Base-by-base conservation (phyloP, 495 filamentous ascomycete genomes). In the Aspergillus hancockii region DNA sequence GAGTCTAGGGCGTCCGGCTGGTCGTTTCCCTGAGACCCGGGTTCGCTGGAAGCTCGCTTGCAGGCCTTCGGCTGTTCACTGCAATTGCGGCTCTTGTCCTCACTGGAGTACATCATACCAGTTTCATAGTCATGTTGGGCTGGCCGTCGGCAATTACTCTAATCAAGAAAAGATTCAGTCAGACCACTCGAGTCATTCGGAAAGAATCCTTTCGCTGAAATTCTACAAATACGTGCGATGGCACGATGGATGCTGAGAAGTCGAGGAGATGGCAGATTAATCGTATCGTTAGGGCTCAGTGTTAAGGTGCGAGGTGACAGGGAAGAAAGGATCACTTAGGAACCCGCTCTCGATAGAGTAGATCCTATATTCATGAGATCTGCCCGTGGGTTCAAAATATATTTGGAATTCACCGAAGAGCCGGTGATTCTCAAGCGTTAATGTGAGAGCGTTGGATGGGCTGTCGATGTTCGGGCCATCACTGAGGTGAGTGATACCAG, bases 221-320 rank as follows among this genome's bases (percentile, higher is more conserved):
- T n/a, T n/a, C n/a, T n/a, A n/a, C n/a, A n/a, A 47, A 76, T 75
- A 54, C 40, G 58, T 28, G 67, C 61, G 58, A 72, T 68, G 16
- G 70, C 72, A 49, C 67, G 61, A 49, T 76, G 72, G 43, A 76
- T 54, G 25, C 49, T 59, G 19, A 75, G 72, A 43, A 76, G 72
- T 54, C 63, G 64, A 59, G 40, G 56, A 54, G 65, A 63, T 23
- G 67, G 72, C 16, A 66, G 65, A 54, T 73, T 61, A 34, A 75
- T 64, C 8, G 62, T 71, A 18, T 46, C 58, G n/a, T 67, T 54
- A 8, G 59, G 67, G 56, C 64, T 68, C 18, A 71, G 60, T 25
- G 56, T 57, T 30, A 73, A 60, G n/a, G 58, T 56, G 16, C 65
- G 67, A 46, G 62, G n/a, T 69, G 43, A 71, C 63, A 28, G 67